Base-by-base conservation (phyloP, 441 rosid genomes). In the Populus hybrid region DNA sequence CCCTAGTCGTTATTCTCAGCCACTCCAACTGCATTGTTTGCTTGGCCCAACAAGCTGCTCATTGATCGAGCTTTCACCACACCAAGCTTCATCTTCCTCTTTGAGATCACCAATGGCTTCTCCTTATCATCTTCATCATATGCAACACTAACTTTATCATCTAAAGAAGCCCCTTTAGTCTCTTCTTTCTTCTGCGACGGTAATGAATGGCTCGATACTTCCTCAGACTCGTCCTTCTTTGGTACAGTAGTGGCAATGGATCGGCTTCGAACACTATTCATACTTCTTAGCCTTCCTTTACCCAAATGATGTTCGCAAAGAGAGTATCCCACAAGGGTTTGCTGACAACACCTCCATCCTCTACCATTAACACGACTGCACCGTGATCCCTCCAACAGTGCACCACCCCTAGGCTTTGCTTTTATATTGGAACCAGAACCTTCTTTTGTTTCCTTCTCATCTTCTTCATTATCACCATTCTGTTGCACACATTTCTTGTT, bases 331-430 rank as follows among this genome's bases (percentile, higher is more conserved):
- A 89, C 93, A 38, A 94, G 94, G 14, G 98, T 94, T 81, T 87
- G 97, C 63, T 94, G 98, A 76, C 92, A 93, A 71, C 98, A 94
- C 77, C 98, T 88, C 97, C 97, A 94, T 73, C 98, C 98, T 80
- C 97, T 86, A 45, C 98, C 98, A 50, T 94, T 94, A 28, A 91
- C 97, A 2, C 95, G 92, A 81, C 98, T 94, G 86, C 98, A 94
- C 81, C 97, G 71, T 29, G 98, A 94, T 42, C 98, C 98, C 79
- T 90, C 98, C 93, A 89, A 84, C 5, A 91, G 66, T 36, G 79
- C 86, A 76, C 90, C 86, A 36, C 88, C 88, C 78, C 88, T 76
- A 45, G 74, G 86, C 78, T 68, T 83, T 83, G 80, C 82, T 72
- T 80, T 83, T 50, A 69, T 76, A 6, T 16, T 16, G 21, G 61